Base-by-base conservation (phyloP, 2,329 filamentous ascomycete species). In the Orbilia quercus region DNA sequence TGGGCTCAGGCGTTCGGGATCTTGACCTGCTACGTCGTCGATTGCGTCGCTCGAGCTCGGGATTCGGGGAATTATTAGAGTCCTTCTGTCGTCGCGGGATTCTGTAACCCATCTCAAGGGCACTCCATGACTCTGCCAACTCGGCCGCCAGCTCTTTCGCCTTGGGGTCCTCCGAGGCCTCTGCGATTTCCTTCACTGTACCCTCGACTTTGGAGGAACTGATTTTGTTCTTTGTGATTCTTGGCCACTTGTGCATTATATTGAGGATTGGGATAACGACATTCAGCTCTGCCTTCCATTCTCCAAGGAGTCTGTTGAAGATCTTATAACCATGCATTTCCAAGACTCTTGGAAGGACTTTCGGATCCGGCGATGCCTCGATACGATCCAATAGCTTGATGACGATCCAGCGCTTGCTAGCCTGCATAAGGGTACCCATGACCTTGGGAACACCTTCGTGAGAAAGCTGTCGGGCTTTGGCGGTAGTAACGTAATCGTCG, bases 371-470 rank as follows among this genome's bases (percentile, higher is more conserved):
- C 79, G 90, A 93, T 42, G 87, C 86, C 81, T 96, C 91, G 75
- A 99, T 92, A 58, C 95, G 93, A 76, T 89, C 87, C 71, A 99
- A 86, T 65, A 99, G 84, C 82, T 98, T 98, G 82, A 97, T 92
- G 1, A 91, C 92, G 81, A 99, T 97, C 95, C 95, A 99, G 82
- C 97, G 97, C 84, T 99, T 95, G 82, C 96, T 96, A 85, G 92
- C 96, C 81, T 97, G 94, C 88, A 96, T 93, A 70, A 99, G 87
- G 59, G 92, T 90, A 22, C 94, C 93, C 92, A 97, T 96, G 81
- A 97, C 92, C 82, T 96, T 96, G 78, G 90, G 91, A 74, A 96
- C 92, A 75, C 90, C 91, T 78, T 95, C 91, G n/a, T 72, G 60
- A 76, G 92, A 89, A 71, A 97, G 85, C 51, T 86, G 88, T 78